Evolutionary conservation across 805 yeast species (phyloP).

Genomic region (Wickerhamiella azymoides): DNA sequence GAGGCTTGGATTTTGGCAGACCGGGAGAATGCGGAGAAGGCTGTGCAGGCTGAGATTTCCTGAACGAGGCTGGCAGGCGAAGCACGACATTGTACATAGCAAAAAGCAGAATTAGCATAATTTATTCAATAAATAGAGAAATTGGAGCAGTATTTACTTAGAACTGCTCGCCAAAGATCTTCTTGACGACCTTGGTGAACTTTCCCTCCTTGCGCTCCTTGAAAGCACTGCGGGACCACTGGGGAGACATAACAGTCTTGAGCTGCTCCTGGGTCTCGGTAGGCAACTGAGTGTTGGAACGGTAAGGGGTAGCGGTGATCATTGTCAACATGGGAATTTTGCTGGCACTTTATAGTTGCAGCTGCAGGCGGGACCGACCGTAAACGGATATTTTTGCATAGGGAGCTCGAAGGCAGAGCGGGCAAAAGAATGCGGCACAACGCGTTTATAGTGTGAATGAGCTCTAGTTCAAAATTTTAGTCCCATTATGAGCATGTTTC

Average conservation of each 20-base stretch:
- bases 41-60: too few relatives aligned
- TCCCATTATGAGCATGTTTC: not conserved
- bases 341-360: not conserved
- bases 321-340: not conserved
- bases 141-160: not conserved
- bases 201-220: conserved; percentile 5
- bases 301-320: not conserved
- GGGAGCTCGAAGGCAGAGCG: not conserved
- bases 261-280: not conserved
- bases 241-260: conserved; percentile 5
- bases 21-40: too few relatives aligned
- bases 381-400: not conserved
- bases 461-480: not conserved
- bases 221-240: conserved; percentile 6
- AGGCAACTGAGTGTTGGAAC: not conserved
- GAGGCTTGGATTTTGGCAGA: not conserved
- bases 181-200: conserved; percentile 2
- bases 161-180: conserved; percentile 6
- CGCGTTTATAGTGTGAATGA: not conserved
- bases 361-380: not conserved
- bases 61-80: too few relatives aligned
- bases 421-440: not conserved
- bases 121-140: not conserved
- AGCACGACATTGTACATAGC: not conserved
- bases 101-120: not conserved